These are phyloP conservation scores for Fusarium sp. DNA, from an alignment of 2,329 filamentous ascomycete species.

Conservation along the genomic window DNA sequence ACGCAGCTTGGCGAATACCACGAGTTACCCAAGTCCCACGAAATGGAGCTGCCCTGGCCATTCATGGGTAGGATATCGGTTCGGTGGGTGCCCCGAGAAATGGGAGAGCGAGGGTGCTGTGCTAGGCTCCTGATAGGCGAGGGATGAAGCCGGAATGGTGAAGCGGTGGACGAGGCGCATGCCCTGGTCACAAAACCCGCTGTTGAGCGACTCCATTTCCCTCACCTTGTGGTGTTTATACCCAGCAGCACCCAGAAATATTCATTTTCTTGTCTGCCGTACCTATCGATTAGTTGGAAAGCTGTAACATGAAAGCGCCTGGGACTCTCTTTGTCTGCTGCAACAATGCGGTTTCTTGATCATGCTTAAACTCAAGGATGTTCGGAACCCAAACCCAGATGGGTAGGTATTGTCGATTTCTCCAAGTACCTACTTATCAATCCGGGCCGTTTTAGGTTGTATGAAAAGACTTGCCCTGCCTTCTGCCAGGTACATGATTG, in stretches of 20 bases:
- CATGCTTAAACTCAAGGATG: constrained; percentile 12
- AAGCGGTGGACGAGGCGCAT: constrained; percentile 39
- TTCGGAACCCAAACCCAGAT: constrained; percentile 26
- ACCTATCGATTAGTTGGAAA: neutral
- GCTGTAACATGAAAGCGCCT: neutral
- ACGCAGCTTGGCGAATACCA: constrained; percentile 18
- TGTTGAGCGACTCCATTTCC: constrained; percentile 27
- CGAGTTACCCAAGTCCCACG: constrained; percentile 23
- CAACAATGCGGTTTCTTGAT: constrained; percentile 1
- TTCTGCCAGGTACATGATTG: constrained; percentile 18
- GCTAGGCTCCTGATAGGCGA: constrained; percentile 38
- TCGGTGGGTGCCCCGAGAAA: constrained; percentile 35
- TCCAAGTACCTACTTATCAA: neutral
- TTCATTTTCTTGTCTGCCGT: neutral
- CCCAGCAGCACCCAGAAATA: constrained; percentile 3
- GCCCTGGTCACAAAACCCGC: constrained; percentile 33
- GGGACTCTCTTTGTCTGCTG: neutral
- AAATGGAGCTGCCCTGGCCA: constrained; percentile 27
- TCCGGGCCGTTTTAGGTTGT: constrained; percentile 27
- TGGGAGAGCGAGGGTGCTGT: constrained; percentile 39
- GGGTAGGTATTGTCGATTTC: constrained; percentile 17
- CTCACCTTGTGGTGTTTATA: constrained; percentile 30
- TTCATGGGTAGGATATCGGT: constrained; percentile 34
- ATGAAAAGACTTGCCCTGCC: constrained; percentile 2
- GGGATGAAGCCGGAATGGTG: constrained; percentile 40